Percentiles rank a stretch among this genome's conserved stretches.
Evolutionary conservation across 2,329 filamentous ascomycete genomes (phyloP).

Genomic region (Mariannaea elegans): DNA sequence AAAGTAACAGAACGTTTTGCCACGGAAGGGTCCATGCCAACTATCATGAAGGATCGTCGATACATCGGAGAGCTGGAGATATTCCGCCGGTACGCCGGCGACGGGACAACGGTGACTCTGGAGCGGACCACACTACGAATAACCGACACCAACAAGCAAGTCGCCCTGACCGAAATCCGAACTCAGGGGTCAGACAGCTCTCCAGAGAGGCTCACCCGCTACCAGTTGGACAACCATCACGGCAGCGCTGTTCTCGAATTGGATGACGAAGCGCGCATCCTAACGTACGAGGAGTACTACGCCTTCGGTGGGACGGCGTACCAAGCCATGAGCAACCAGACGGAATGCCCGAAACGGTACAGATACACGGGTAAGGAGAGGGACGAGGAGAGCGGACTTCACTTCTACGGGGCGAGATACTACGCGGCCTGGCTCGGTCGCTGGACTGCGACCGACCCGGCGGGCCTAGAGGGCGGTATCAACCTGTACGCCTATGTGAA

Average conservation of each 20-base stretch:
- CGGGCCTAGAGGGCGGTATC: neutral
- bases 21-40: neutral
- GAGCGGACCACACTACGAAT: neutral
- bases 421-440: slow-evolving; percentile 8
- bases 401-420: slow-evolving; percentile 2
- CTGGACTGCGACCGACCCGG: neutral
- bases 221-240: neutral
- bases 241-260: neutral
- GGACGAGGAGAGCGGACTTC: slow-evolving; percentile 9
- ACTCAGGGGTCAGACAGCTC: neutral
- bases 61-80: slow-evolving; percentile 10
- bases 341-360: neutral
- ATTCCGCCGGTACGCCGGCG: neutral
- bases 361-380: neutral
- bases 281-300: slow-evolving; percentile 18
- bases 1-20: slow-evolving; percentile 19
- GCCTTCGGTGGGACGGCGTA: neutral
- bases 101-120: neutral
- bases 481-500: neutral
- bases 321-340: neutral
- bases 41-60: slow-evolving; percentile 4
- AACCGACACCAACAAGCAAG: too few species aligned
- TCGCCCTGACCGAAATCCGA: neutral
- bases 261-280: neutral
- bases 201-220: neutral